Conservation (phyloP, 805 yeast genomes). For the Candida nanaspora region DNA sequence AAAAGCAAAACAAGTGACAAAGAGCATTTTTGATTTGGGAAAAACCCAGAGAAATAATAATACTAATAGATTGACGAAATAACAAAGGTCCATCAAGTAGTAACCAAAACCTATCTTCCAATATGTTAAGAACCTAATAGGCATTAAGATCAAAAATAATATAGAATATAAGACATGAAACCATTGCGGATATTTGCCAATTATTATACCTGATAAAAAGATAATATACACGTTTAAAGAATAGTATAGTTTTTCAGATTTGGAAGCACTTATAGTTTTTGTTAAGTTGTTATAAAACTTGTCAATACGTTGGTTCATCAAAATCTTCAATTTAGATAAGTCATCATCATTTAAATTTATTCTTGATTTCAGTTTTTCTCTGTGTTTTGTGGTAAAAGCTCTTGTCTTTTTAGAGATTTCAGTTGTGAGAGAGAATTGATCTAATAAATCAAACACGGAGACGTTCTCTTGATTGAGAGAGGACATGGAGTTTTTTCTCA, state of each 20-base stretch:
- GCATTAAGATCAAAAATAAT: constrained; percentile 59
- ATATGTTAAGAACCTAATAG: constrained; percentile 77
- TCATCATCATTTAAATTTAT: constrained; percentile 22
- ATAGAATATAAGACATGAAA: constrained; percentile 72
- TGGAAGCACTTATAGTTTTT: constrained; percentile 33
- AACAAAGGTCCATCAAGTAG: constrained; percentile 88
- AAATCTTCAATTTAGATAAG: constrained; percentile 15
- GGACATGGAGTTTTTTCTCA: constrained; percentile 12
- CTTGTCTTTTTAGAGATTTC: constrained; percentile 19
- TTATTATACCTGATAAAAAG: constrained; percentile 63
- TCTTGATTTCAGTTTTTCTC: constrained; percentile 11
- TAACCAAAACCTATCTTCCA: constrained; percentile 75
- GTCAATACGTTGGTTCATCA: constrained; percentile 25
- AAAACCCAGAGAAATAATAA: constrained; percentile 74
- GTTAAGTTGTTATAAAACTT: constrained; percentile 30
- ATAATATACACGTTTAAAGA: constrained; percentile 63
- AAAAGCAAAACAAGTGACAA: constrained; percentile 78
- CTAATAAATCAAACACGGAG: constrained; percentile 23
- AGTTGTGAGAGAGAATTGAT: constrained; percentile 19
- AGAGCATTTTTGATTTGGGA: constrained; percentile 67
- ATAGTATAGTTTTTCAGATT: constrained; percentile 74
- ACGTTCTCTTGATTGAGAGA: constrained; percentile 17
- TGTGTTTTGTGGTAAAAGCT: constrained; percentile 19
- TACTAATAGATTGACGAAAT: constrained; percentile 73
- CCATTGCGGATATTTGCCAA: constrained; percentile 71